Base-by-base conservation (phyloP, 2,329 filamentous ascomycete genomes). In the Albophoma yamanashiensis region DNA sequence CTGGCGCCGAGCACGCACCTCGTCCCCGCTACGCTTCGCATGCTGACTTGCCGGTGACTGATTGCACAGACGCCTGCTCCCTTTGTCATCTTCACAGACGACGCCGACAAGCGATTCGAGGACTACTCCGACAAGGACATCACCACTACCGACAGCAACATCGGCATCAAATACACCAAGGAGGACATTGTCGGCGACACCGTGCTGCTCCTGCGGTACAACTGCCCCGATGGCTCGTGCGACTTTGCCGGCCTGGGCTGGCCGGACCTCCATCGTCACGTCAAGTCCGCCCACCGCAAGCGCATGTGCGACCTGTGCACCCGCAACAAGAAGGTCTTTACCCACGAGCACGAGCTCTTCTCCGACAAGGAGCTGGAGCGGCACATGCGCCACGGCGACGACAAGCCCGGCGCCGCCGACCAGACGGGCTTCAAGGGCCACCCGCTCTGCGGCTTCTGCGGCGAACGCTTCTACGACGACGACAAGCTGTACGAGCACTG, bases 381-480 rank as follows among this genome's bases (percentile, higher is more conserved):
- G 68, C 94, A 99, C 73, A 95, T 97, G 82, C 89, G 85, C 63
- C 86, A 88, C 64, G 94, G 94, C 61, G 94, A 99, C 69, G 91
- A 97, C 71, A 88, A 88, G 64, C 92, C 93, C 4, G 93, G 94
- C 40, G 89, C 92, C 0, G 79, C 89, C 43, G 91, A 97, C 67
- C 94, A 97, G 77, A 97, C 90, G 36, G 94, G 94, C 0, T 99
- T 99, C 77, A 94, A 89, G 71, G 94, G 94, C 11, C 94, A 99
- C 70, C 94, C 94, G 0, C 84, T 97, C 58, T 99, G 94, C 74
- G 89, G 86, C 5, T 99, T 99, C 75, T 99, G 94, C 72, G 86
- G 87, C 59, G 84, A 91, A 70, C 84, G 93, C 42, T 99, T 97
- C 75, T 99, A 97, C 73, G 92, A 95, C 55, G 91, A 92, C 66